These are phyloP conservation scores for Picochlorum sp. DNA, from an alignment of 139 green algal genomes.

Conservation along the genomic window DNA sequence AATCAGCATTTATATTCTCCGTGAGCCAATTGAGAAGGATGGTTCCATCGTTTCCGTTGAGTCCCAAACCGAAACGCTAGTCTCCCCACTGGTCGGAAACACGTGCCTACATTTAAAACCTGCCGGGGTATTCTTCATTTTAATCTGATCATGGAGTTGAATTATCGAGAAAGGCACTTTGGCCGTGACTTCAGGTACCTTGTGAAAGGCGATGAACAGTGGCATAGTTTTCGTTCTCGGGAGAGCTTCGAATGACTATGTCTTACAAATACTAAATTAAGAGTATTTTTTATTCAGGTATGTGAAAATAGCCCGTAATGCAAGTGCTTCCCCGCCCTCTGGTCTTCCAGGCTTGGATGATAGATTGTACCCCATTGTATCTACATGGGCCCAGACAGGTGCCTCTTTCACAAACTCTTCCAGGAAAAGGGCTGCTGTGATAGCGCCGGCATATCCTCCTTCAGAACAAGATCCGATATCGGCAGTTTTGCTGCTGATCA, in stretches of 20 bases:
- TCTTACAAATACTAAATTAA: not conserved
- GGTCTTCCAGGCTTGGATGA: constrained; percentile 32
- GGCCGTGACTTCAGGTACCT: constrained; percentile 14
- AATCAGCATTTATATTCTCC: constrained; percentile 36
- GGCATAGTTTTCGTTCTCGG: too few relatives aligned
- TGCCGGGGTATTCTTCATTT: constrained; percentile 20
- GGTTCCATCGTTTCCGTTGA: constrained; percentile 12
- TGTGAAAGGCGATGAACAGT: constrained; percentile 32
- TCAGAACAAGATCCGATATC: constrained; percentile 63
- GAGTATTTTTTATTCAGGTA: constrained; percentile 30
- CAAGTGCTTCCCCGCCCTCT: constrained; percentile 56
- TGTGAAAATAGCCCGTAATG: constrained; percentile 41
- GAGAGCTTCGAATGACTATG: too few relatives aligned
- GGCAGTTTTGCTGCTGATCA: constrained; percentile 58
- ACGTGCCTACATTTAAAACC: constrained; percentile 30
- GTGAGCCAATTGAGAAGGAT: constrained; percentile 41
- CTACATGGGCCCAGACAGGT: constrained; percentile 53
- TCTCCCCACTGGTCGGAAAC: constrained; percentile 34
- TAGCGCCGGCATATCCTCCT: constrained; percentile 61
- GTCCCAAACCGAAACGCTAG: constrained; percentile 44
- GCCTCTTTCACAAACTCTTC: constrained; percentile 56
- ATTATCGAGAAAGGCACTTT: constrained; percentile 45
- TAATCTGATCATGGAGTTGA: constrained; percentile 30
- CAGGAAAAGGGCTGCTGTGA: constrained; percentile 89
- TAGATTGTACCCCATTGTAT: constrained; percentile 40